Evolutionary conservation across 2,329 filamentous ascomycete species (phyloP).

Genomic region (Sporothrix curviconia): DNA sequence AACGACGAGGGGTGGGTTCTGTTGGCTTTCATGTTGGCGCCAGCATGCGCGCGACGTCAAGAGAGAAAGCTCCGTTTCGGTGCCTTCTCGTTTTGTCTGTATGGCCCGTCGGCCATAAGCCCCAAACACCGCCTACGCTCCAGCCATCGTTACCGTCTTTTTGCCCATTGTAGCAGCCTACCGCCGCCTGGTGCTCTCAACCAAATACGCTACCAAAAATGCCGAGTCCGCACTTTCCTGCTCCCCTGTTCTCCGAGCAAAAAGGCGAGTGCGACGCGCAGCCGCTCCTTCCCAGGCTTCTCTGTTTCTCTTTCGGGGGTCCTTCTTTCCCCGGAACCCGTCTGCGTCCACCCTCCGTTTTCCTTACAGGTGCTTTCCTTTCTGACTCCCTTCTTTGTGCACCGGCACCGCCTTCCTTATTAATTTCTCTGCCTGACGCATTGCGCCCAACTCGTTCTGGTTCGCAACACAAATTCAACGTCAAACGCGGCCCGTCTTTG

Average conservation of each 20-base stretch:
- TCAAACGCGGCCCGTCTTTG: not conserved
- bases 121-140: not conserved
- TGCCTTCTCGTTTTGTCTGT: slow-evolving; percentile 1
- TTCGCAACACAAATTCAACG: not conserved
- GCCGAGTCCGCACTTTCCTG: too few species aligned
- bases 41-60: too few species aligned
- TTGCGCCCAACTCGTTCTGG: too few species aligned
- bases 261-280: not conserved
- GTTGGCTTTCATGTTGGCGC: too few species aligned
- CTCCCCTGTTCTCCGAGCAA: not conserved
- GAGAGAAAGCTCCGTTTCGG: not conserved
- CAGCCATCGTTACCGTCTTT: not conserved
- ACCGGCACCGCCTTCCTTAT: too few species aligned
- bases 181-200: too few species aligned
- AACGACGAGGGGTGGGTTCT: too few species aligned
- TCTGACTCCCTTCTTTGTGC: not conserved
- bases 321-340: not conserved
- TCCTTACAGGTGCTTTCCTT: not conserved
- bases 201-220: too few species aligned
- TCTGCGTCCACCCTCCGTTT: too few species aligned
- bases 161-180: not conserved
- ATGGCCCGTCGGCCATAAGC: slow-evolving; percentile 1
- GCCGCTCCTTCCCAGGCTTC: not conserved
- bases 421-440: slow-evolving; percentile 5
- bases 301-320: not conserved